Conservation (phyloP, 2,329 filamentous ascomycete genomes). For the Hypoxylon sp. region DNA sequence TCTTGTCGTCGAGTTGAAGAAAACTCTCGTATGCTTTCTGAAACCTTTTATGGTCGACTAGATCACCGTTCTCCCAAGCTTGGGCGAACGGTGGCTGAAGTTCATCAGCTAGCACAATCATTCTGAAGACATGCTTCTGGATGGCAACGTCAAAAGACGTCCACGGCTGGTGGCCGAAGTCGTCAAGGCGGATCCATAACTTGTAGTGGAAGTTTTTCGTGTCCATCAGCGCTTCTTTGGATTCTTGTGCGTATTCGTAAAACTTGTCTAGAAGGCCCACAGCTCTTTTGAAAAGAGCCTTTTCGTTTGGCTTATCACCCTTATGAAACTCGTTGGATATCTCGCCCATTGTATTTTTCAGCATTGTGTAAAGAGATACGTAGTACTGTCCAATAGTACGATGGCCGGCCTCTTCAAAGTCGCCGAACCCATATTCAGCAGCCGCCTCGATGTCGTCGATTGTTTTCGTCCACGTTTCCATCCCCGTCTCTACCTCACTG, state of each 20-base stretch:
- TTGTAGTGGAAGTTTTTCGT: constrained; percentile 7
- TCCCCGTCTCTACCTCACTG: not conserved
- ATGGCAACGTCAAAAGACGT: not conserved
- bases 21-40: constrained; percentile 7
- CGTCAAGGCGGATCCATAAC: constrained; percentile 5
- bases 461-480: constrained; percentile 1
- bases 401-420: not conserved
- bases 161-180: constrained; percentile 4
- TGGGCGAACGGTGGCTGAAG: not conserved
- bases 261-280: constrained; percentile 4
- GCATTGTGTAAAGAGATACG: not conserved
- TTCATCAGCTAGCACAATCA: not conserved
- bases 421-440: not conserved
- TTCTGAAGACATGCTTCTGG: constrained; percentile 8
- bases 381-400: not conserved
- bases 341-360: not conserved
- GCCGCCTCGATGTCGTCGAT: constrained; percentile 8
- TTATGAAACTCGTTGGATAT: not conserved
- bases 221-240: not conserved
- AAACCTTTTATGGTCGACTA: not conserved
- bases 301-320: not conserved
- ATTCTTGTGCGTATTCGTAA: not conserved
- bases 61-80: constrained; percentile 13
- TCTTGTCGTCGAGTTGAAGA: not conserved
- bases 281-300: constrained; percentile 7